A percentile compares a stretch with the other conserved stretches of the same genome.
phyloP scores from a whole-genome alignment of 1,284 basidiomycete species.

The Earliella scabrosa region DNA sequence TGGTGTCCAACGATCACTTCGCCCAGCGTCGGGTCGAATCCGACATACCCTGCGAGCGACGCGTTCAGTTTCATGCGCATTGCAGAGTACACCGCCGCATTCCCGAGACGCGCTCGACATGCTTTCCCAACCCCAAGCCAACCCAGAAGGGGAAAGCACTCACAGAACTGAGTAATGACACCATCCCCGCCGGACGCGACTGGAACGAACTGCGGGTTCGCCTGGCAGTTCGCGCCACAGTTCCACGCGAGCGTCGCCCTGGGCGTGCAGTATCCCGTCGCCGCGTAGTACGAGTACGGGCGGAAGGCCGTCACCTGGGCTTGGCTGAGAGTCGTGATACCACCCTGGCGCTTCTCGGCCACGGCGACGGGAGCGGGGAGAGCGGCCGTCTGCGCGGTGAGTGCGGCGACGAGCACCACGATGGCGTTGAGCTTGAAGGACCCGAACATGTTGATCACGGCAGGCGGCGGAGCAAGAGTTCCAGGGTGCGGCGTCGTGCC shows the following conservation, averaged over 20 bases:
- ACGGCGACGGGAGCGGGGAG: too few species aligned
- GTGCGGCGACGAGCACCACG: conserved; percentile 12
- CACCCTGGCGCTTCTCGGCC: conserved; percentile 8
- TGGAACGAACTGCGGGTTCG: conserved; percentile 57
- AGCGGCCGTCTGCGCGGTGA: conserved; percentile 3
- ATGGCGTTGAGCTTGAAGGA: conserved; percentile 41
- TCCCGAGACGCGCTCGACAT: too few species aligned
- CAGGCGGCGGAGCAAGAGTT: background rate
- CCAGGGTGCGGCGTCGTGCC: too few species aligned
- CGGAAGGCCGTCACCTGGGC: conserved; percentile 39
- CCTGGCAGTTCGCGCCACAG: conserved; percentile 44
- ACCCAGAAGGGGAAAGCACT: conserved; percentile 28
- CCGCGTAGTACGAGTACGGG: conserved; percentile 45
- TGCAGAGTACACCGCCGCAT: background rate
- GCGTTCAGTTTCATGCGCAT: too few species aligned
- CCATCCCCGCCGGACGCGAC: conserved; percentile 69
- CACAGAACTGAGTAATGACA: conserved; percentile 50
- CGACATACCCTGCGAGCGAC: conserved; percentile 48
- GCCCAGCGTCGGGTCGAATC: conserved; percentile 45
- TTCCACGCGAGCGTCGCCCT: conserved; percentile 37
- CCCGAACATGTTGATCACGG: conserved; percentile 48
- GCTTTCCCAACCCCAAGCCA: too few species aligned
- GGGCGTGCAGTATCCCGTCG: conserved; percentile 40
- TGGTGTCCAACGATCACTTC: conserved; percentile 58
- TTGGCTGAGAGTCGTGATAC: conserved; percentile 37